These are phyloP conservation scores for Phialophora expanda DNA, from an alignment of 2,329 filamentous ascomycete genomes.

Conservation along the genomic window DNA sequence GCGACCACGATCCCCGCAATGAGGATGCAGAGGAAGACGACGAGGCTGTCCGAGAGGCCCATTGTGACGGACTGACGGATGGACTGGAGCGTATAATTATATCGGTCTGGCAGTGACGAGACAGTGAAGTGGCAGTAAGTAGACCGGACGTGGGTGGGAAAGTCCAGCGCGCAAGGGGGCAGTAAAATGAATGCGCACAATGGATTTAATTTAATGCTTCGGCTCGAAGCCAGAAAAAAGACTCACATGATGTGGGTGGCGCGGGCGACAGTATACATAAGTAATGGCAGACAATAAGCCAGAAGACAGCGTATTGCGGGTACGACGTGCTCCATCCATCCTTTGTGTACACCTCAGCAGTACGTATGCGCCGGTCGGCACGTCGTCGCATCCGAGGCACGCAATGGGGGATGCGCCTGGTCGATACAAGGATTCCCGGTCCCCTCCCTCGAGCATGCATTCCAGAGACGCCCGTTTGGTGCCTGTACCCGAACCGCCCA, in stretches of 20 bases:
- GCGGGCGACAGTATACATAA: too few species aligned
- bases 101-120: not conserved
- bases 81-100: not conserved
- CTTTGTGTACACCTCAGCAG: not conserved
- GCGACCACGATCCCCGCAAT: constrained; percentile 26
- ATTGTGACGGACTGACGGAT: constrained; percentile 8
- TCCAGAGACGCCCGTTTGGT: not conserved
- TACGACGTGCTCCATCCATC: not conserved
- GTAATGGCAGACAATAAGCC: too few species aligned
- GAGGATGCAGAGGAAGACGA: constrained; percentile 27
- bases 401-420: not conserved
- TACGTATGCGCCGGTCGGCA: constrained; percentile 7
- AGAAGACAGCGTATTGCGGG: too few species aligned
- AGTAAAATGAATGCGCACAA: too few species aligned
- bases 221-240: too few species aligned
- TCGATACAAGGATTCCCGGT: not conserved
- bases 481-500: not conserved
- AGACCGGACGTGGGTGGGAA: not conserved
- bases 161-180: too few species aligned
- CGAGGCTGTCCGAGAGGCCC: constrained; percentile 25
- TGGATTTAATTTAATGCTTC: too few species aligned
- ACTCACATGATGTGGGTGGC: too few species aligned
- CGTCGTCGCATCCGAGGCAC: constrained; percentile 7
- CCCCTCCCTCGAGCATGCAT: not conserved
- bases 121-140: not conserved